These are phyloP conservation scores for Aspergillus brasiliensis DNA, from an alignment of 2,329 filamentous ascomycete genomes.

Conservation along the genomic window DNA sequence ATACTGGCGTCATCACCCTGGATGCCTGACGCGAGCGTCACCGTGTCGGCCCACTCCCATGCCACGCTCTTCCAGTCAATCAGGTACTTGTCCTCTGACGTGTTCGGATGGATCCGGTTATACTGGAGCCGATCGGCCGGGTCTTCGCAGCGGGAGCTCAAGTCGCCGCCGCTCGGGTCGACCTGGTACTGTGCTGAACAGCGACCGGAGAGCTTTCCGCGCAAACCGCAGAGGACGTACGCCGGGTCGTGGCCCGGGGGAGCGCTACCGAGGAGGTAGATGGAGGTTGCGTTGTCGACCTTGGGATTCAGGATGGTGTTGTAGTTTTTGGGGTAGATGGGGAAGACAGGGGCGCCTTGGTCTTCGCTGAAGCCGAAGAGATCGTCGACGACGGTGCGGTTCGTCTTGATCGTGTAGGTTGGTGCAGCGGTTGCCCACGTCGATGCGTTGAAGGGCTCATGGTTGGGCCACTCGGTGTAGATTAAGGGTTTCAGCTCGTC, in stretches of 20 bases:
- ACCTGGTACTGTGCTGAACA: slow-evolving; percentile 65
- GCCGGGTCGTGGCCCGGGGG: slow-evolving; percentile 36
- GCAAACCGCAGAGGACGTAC: slow-evolving; percentile 70
- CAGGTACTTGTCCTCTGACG: slow-evolving; percentile 36
- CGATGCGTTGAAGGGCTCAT: slow-evolving; percentile 30
- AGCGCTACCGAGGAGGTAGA: slow-evolving; percentile 67
- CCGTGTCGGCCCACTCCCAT: slow-evolving; percentile 56
- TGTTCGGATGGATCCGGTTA: slow-evolving; percentile 43
- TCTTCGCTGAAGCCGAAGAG: slow-evolving; percentile 68
- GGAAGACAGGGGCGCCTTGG: slow-evolving; percentile 58
- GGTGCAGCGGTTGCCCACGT: slow-evolving; percentile 31
- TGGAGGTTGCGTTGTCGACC: slow-evolving; percentile 46
- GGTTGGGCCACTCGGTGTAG: slow-evolving; percentile 61
- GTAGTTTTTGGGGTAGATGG: slow-evolving; percentile 58
- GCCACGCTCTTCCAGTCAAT: slow-evolving; percentile 60
- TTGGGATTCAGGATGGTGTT: slow-evolving; percentile 68
- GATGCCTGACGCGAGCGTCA: slow-evolving; percentile 60
- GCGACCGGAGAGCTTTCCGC: slow-evolving; percentile 62
- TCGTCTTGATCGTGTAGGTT: slow-evolving; percentile 42
- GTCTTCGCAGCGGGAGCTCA: slow-evolving; percentile 67
- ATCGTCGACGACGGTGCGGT: slow-evolving; percentile 65
- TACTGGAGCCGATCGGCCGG: slow-evolving; percentile 59
- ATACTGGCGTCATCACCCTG: slow-evolving; percentile 61
- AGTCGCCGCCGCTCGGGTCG: slow-evolving; percentile 58
- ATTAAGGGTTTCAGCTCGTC: slow-evolving; percentile 66